Conservation (phyloP, 208 protist species). For the Acanthamoeba royreba region DNA sequence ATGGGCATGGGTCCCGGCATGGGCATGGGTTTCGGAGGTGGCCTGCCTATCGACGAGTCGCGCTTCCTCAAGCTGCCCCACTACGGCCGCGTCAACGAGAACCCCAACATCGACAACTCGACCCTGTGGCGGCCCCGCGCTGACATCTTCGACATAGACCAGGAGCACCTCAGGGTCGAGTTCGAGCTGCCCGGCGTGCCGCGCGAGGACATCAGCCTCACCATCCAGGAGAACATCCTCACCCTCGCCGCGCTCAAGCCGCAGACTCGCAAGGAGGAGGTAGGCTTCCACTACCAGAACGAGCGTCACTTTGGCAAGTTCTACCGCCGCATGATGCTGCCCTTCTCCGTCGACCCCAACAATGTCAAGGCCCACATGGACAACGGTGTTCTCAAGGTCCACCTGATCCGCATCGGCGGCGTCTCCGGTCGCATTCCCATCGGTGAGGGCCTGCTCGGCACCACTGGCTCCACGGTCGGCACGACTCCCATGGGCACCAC, state of each 20-base stretch:
- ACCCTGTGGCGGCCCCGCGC: neutral
- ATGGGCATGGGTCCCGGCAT: neutral
- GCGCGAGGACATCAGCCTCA: constrained; percentile 38
- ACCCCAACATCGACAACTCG: constrained; percentile 26
- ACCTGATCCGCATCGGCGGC: neutral
- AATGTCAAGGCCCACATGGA: constrained; percentile 41
- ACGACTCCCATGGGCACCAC: neutral
- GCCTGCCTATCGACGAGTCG: neutral
- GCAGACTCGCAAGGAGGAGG: constrained; percentile 44
- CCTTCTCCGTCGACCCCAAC: constrained; percentile 9
- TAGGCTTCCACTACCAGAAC: constrained; percentile 34
- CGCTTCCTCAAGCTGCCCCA: constrained; percentile 39
- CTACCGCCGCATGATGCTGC: constrained; percentile 9
- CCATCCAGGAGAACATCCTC: constrained; percentile 34
- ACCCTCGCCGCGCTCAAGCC: constrained; percentile 33
- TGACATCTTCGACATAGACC: constrained; percentile 31
- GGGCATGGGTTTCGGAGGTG: neutral
- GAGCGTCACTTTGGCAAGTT: constrained; percentile 50
- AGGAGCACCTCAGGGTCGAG: constrained; percentile 15
- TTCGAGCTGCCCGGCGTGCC: constrained; percentile 41
- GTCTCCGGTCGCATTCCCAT: constrained; percentile 18
- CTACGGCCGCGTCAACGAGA: neutral
- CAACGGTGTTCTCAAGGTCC: constrained; percentile 41
- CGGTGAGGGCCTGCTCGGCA: neutral
- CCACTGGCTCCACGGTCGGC: too few species aligned